Conservation (phyloP, 2,329 filamentous ascomycete genomes). For the Microascus cirrosus region DNA sequence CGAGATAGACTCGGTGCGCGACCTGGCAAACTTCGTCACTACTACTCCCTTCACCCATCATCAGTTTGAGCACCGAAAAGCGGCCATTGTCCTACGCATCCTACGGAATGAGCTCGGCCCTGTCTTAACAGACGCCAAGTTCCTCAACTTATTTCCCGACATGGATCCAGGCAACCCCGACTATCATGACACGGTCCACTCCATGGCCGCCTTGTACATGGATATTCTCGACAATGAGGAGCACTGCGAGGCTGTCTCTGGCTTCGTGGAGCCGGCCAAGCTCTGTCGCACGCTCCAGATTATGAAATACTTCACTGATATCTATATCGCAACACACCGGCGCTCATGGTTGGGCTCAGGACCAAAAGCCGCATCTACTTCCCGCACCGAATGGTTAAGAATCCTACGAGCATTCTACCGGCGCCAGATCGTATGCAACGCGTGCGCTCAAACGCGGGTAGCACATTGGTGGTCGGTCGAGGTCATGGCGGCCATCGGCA, state of each 20-base stretch:
- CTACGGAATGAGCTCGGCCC: background rate
- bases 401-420: background rate
- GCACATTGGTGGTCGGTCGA: background rate
- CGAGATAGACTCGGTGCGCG: background rate
- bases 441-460: background rate
- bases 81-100: background rate
- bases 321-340: background rate
- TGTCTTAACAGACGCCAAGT: background rate
- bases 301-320: background rate
- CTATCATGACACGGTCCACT: background rate
- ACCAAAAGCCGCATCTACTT: background rate
- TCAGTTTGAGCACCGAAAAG: background rate
- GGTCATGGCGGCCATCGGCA: background rate
- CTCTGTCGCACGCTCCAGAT: background rate
- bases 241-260: background rate
- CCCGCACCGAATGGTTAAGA: background rate
- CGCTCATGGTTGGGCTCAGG: background rate
- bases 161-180: background rate
- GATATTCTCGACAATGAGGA: background rate
- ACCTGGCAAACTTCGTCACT: background rate
- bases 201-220: background rate
- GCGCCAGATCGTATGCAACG: background rate
- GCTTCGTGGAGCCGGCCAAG: background rate
- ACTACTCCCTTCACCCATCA: background rate
- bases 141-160: background rate